Percentiles rank a stretch among this genome's conserved stretches.
phyloP scores from a whole-genome alignment of 192 early-diverging fungal species.

The Powellomyces hirtus region DNA sequence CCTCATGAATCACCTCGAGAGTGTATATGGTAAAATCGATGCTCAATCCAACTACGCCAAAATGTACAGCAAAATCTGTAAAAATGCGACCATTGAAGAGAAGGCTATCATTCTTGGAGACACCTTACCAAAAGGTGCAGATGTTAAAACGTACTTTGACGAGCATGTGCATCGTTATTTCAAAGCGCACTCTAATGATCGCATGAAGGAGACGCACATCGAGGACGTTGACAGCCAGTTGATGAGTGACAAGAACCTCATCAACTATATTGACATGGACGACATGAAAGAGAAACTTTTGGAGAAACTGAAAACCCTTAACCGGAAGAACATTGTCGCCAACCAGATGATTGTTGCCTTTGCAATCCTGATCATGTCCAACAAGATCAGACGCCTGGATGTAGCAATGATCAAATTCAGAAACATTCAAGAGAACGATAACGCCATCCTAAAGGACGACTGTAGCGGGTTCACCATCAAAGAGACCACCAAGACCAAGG shows the following conservation, averaged over 20 bases:
- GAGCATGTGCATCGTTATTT: not conserved
- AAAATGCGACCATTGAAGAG: not conserved
- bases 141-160: not conserved
- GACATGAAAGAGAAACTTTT: not conserved
- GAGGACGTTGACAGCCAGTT: not conserved
- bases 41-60: no score
- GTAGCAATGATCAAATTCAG: not conserved
- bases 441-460: not conserved
- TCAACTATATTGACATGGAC: not conserved
- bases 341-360: not conserved
- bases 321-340: not conserved
- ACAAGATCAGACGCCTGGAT: not conserved
- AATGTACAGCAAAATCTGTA: not conserved
- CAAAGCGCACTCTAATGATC: not conserved
- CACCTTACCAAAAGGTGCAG: not conserved
- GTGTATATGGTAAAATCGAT: no score
- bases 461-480: not conserved
- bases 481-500: not conserved
- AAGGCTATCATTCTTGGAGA: not conserved
- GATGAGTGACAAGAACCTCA: not conserved
- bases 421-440: not conserved
- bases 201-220: not conserved
- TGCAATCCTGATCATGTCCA: not conserved
- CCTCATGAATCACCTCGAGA: no score
- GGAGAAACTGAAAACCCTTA: not conserved